phyloP scores from a whole-genome alignment of 345 rosid genomes.

The Camelina hispida region DNA sequence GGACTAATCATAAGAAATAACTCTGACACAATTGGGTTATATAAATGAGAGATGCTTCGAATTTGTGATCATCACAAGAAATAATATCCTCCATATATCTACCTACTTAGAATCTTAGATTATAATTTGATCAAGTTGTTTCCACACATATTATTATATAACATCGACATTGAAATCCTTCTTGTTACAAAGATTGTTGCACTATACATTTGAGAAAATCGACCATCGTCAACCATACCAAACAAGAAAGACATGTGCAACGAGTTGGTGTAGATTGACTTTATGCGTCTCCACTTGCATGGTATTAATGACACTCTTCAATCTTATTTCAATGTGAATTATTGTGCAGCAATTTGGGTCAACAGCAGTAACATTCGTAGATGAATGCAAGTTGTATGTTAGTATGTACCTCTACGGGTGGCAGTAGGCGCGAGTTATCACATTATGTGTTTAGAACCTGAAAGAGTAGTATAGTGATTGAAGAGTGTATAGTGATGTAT shows the following conservation, averaged over 20 bases:
- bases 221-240: constrained; percentile 36
- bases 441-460: constrained; percentile 19
- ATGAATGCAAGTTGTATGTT: constrained; percentile 20
- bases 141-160: constrained; percentile 5
- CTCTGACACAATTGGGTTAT: constrained; percentile 35
- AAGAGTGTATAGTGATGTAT: no score
- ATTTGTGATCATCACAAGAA: constrained; percentile 27
- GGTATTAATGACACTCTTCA: constrained; percentile 15
- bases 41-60: constrained; percentile 36
- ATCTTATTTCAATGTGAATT: constrained; percentile 19
- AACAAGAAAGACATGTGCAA: constrained; percentile 41
- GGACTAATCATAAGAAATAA: constrained; percentile 33
- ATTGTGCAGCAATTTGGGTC: constrained; percentile 11
- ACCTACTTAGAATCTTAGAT: constrained; percentile 34
- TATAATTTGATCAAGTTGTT: constrained; percentile 15
- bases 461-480: no score
- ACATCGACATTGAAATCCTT: constrained; percentile 40
- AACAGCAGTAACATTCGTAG: constrained; percentile 12
- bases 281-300: constrained; percentile 43
- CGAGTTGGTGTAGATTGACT: constrained; percentile 44
- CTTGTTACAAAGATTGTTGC: constrained; percentile 36
- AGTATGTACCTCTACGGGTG: constrained; percentile 15
- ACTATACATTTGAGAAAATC: constrained; percentile 38
- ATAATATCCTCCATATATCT: constrained; percentile 25
- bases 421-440: constrained; percentile 4